Conservation (phyloP, 768 basidiomycete species). For the Psilocybe cyanescens region DNA sequence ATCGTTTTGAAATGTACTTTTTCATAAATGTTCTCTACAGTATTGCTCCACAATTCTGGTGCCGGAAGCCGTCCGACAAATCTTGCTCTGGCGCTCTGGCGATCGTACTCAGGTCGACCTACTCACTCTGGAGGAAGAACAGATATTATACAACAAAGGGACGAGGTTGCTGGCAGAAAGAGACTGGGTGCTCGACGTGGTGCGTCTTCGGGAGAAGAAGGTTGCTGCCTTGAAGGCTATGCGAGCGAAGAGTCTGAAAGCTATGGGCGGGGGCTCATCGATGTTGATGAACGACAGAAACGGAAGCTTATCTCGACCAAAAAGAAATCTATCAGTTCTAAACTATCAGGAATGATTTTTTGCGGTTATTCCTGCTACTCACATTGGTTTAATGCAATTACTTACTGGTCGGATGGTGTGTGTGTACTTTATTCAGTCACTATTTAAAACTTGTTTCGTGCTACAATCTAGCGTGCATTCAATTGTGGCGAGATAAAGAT, state of each 20-base stretch:
- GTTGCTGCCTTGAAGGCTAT: constrained; percentile 20
- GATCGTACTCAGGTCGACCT: constrained; percentile 53
- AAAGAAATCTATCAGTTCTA: constrained; percentile 24
- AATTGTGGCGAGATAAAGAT: constrained; percentile 1
- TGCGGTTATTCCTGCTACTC: background rate
- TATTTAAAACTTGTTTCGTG: background rate
- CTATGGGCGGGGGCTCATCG: background rate
- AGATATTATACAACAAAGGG: constrained; percentile 53
- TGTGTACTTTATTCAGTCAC: background rate
- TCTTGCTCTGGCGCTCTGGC: constrained; percentile 74
- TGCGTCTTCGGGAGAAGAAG: constrained; percentile 42
- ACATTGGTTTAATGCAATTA: background rate
- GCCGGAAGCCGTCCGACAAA: constrained; percentile 71
- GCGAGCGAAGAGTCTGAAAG: constrained; percentile 14
- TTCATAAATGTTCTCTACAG: constrained; percentile 34
- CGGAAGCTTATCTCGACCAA: constrained; percentile 19
- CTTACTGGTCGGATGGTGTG: background rate
- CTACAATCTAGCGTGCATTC: background rate
- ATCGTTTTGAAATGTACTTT: background rate
- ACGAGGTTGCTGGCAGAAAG: constrained; percentile 50
- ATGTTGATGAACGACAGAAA: background rate
- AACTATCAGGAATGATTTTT: constrained; percentile 30
- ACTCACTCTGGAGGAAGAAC: constrained; percentile 58
- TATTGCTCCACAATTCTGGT: constrained; percentile 76
- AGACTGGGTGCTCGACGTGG: constrained; percentile 74